These are phyloP conservation scores for Venturia nashicola DNA, from an alignment of 2,329 filamentous ascomycete genomes.

Conservation along the genomic window DNA sequence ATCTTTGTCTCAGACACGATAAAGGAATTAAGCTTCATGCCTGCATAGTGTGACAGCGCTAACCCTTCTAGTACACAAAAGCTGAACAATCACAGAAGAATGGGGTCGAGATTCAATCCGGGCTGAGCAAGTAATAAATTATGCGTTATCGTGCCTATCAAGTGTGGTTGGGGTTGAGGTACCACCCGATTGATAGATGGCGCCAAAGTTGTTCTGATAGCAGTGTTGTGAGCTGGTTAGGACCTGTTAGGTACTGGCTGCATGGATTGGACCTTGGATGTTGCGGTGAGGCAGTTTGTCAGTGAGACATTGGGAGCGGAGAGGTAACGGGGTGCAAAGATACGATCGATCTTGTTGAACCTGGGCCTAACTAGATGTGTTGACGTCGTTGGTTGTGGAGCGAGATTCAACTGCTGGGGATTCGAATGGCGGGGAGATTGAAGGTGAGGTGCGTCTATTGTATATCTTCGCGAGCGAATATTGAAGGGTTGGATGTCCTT, in stretches of 20 bases:
- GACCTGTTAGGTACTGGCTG: neutral
- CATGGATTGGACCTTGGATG: no score
- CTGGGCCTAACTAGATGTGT: neutral
- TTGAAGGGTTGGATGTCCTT: no score
- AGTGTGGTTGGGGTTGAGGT: neutral
- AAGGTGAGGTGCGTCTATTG: no score
- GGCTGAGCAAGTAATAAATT: no score
- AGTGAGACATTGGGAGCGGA: neutral
- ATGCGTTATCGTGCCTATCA: neutral
- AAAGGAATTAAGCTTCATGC: neutral
- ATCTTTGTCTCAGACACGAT: neutral
- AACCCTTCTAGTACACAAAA: no score
- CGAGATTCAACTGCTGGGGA: neutral
- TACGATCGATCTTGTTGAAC: neutral
- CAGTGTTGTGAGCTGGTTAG: neutral
- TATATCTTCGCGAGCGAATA: no score
- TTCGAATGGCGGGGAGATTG: neutral
- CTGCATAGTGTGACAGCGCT: neutral
- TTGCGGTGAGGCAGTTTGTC: neutral
- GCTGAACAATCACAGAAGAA: neutral
- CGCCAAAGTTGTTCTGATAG: neutral
- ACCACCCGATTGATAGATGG: neutral
- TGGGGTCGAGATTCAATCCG: neutral
- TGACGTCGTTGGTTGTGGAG: neutral
- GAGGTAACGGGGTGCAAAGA: neutral